These are phyloP conservation scores for Schwanniomyces yamadae DNA, from an alignment of 805 yeast genomes.

Conservation along the genomic window DNA sequence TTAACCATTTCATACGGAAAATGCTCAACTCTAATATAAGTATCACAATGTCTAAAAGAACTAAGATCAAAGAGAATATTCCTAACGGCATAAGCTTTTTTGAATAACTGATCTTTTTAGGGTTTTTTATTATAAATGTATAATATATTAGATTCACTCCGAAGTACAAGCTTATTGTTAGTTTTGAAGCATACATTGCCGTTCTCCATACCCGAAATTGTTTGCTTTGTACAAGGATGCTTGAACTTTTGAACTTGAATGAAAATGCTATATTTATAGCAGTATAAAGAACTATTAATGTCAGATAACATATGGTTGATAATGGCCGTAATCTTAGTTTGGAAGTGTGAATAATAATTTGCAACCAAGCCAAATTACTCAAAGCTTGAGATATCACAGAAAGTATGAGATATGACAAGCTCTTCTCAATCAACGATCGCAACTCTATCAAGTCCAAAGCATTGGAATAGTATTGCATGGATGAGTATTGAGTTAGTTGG, in stretches of 20 bases:
- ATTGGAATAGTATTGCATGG: slow-evolving; percentile 50
- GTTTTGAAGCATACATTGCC: slow-evolving; percentile 28
- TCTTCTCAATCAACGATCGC: slow-evolving; percentile 34
- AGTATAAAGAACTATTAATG: slow-evolving; percentile 24
- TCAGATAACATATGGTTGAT: slow-evolving; percentile 29
- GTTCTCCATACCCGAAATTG: slow-evolving; percentile 18
- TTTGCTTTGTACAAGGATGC: slow-evolving; percentile 2
- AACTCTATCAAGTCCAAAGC: slow-evolving; percentile 52
- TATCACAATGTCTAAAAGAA: slow-evolving; percentile 37
- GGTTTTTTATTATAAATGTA: slow-evolving; percentile 34
- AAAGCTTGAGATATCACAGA: slow-evolving; percentile 42
- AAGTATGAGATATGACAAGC: slow-evolving; percentile 36
- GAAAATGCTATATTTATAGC: slow-evolving; percentile 1
- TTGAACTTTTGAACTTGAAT: not conserved
- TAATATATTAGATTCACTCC: slow-evolving; percentile 36
- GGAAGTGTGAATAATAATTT: slow-evolving; percentile 43
- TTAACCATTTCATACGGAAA: slow-evolving; percentile 33
- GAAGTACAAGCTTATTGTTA: slow-evolving; percentile 27
- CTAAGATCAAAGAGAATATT: slow-evolving; percentile 37
- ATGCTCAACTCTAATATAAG: slow-evolving; percentile 24
- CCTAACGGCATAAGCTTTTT: slow-evolving; percentile 50
- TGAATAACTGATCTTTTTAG: slow-evolving; percentile 45
- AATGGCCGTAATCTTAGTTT: slow-evolving; percentile 27
- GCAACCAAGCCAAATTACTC: slow-evolving; percentile 56
- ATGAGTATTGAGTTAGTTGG: slow-evolving; percentile 45